Conservation (phyloP, 1,139 yeast genomes). For the Candida sanyaensis region DNA sequence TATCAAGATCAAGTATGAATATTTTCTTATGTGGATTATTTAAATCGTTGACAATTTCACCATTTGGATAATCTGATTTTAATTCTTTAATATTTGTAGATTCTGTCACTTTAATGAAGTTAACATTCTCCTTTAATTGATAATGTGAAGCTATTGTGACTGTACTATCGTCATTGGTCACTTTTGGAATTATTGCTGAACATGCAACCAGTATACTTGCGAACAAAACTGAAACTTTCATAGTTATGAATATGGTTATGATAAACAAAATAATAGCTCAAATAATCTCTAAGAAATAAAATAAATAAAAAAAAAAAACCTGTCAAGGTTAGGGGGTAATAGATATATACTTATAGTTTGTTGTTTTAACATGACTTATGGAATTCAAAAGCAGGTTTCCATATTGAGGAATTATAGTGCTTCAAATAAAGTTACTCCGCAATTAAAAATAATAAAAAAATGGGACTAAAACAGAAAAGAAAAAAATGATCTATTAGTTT, state of each 20-base stretch:
- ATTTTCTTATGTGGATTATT: constrained; percentile 6
- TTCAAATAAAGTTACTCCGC: too few relatives aligned
- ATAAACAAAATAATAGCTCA: too few relatives aligned
- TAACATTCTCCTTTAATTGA: constrained; percentile 2
- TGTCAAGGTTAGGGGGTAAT: too few relatives aligned
- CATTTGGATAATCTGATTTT: constrained; percentile 6
- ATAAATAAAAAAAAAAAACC: too few relatives aligned
- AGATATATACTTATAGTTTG: too few relatives aligned
- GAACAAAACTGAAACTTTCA: background rate
- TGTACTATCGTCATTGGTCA: background rate
- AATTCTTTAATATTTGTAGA: constrained; percentile 1
- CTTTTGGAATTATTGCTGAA: background rate
- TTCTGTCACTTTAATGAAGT: background rate
- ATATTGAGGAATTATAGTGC: too few relatives aligned
- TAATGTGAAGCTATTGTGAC: background rate
- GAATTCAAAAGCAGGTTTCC: too few relatives aligned
- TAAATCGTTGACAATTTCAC: constrained; percentile 11
- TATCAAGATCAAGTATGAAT: constrained; percentile 10
- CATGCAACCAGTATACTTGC: background rate
- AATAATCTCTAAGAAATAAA: too few relatives aligned
- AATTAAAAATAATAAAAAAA: too few relatives aligned
- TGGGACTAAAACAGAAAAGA: too few relatives aligned
- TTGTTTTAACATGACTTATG: too few relatives aligned
- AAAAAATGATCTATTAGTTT: too few relatives aligned
- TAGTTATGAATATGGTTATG: background rate